These are phyloP conservation scores for Penicillium griseofulvum DNA, from an alignment of 2,329 filamentous ascomycete genomes.

Conservation along the genomic window DNA sequence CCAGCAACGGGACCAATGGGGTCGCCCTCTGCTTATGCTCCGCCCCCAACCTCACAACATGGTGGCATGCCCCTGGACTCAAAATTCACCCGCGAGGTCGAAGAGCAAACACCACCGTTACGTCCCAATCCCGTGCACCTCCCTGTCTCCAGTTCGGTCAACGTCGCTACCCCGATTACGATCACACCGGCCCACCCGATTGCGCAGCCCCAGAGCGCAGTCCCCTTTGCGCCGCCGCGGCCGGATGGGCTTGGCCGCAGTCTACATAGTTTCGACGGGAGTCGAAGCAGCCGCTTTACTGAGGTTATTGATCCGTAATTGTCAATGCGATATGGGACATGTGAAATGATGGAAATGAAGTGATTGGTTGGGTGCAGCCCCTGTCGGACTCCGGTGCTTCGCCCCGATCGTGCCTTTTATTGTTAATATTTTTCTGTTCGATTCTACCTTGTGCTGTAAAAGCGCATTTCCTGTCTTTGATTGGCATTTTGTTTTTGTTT, in stretches of 20 bases:
- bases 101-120: constrained; percentile 35
- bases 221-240: constrained; percentile 27
- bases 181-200: constrained; percentile 27
- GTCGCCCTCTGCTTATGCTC: constrained; percentile 26
- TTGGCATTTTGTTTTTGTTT: constrained; percentile 9
- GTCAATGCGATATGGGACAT: constrained; percentile 12
- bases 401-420: neutral
- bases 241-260: constrained; percentile 45
- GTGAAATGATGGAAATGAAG: constrained; percentile 21
- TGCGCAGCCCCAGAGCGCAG: constrained; percentile 26
- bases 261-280: constrained; percentile 44
- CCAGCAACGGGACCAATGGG: constrained; percentile 23
- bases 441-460: neutral
- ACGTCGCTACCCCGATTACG: constrained; percentile 22
- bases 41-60: constrained; percentile 28
- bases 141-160: constrained; percentile 39
- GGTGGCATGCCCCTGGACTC: constrained; percentile 33
- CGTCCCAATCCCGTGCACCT: constrained; percentile 46
- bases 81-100: constrained; percentile 31
- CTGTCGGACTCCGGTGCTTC: neutral
- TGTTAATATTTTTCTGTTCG: neutral
- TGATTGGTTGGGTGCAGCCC: constrained; percentile 2
- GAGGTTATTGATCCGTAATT: constrained; percentile 34
- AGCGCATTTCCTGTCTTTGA: constrained; percentile 9
- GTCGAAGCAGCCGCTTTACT: constrained; percentile 46